Evolutionary conservation across 179 eudicot genomes (phyloP), one percentile per base, ranked within the genome.

Genomic region (Beta lomatogona): DNA sequence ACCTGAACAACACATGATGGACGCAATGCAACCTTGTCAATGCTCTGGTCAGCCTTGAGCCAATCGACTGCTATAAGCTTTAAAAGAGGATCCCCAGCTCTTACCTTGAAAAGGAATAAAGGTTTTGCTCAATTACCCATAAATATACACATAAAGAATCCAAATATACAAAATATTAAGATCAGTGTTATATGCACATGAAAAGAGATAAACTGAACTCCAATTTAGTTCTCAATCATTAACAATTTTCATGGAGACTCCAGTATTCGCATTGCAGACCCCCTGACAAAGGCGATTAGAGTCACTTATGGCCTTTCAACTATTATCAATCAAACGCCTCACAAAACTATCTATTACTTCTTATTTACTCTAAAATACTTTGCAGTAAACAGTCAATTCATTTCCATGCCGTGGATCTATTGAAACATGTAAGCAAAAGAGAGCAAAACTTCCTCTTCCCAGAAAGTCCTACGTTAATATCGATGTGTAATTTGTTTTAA

Each of bases 1-100:
- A 97, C 99, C 97, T 97, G 98, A 81, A 92, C 94, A 79, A 93
- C 88, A 81, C 90, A 90, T 18, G 89, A 91, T 73, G 97, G 92
- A 61, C 93, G 97, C 89, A 94, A 87, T 74, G 99, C 99, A 83
- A 97, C 90, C 68, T 91, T 88, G 57, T 86, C 88, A 77, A 88
- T 59, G 81, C 88, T 80, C 57, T 85, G 89, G 44, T 94, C 99
- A 74, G 92, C 90, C 89, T 94, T 93, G 82, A 93, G 88, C 99
- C 99, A 97, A 90, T 97, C 99, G 80, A 93, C 98, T 22, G 97
- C 95, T 80, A 97, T 85, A 73, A 97, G 97, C 92, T 93, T 92
- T 55, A 97, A 86, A 83, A 93, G 98, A 36, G 99, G 97, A 82
- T 93, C 98, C 76, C 98, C 97, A 79, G 95, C 97, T 80, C 85